A percentile compares a stretch with the other conserved stretches of the same genome.
phyloP scores from a whole-genome alignment of 352 stramenopile species.

The Pythium myriotylum region DNA sequence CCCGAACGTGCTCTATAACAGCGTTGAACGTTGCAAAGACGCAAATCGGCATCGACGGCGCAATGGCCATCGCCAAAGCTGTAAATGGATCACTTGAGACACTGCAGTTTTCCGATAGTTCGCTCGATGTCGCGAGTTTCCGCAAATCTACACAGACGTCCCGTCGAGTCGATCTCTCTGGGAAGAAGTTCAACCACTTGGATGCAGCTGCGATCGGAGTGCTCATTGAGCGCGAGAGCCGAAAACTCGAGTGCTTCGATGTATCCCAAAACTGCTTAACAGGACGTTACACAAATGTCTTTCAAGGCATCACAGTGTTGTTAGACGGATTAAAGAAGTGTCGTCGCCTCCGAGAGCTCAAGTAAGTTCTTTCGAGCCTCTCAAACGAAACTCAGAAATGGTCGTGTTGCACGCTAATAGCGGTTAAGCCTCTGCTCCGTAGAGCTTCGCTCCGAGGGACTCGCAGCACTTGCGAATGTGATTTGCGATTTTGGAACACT shows the following conservation, averaged over 20 bases:
- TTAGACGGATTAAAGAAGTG: constrained; percentile 52
- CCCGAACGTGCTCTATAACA: constrained; percentile 52
- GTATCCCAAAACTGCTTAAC: constrained; percentile 59
- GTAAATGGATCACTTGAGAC: constrained; percentile 43
- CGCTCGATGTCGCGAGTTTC: constrained; percentile 40
- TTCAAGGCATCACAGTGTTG: constrained; percentile 54
- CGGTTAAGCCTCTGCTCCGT: constrained; percentile 35
- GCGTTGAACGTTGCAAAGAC: constrained; percentile 51
- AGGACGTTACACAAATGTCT: constrained; percentile 46
- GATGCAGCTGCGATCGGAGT: constrained; percentile 58
- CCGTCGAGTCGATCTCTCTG: constrained; percentile 31
- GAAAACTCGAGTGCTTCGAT: constrained; percentile 53
- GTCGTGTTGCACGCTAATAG: background rate
- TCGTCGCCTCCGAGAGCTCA: constrained; percentile 49
- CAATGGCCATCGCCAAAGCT: constrained; percentile 39
- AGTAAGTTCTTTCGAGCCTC: constrained; percentile 40
- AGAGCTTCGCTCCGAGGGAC: constrained; percentile 54
- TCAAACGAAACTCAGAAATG: background rate
- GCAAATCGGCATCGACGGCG: constrained; percentile 52
- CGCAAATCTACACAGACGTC: constrained; percentile 32
- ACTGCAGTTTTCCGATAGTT: constrained; percentile 51
- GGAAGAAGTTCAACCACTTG: constrained; percentile 52
- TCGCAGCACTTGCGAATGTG: constrained; percentile 46
- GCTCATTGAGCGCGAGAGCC: constrained; percentile 49
- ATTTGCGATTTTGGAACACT: constrained; percentile 43